These are phyloP conservation scores for Porogramme epimiltina DNA, from an alignment of 1,284 basidiomycete species.

Conservation along the genomic window DNA sequence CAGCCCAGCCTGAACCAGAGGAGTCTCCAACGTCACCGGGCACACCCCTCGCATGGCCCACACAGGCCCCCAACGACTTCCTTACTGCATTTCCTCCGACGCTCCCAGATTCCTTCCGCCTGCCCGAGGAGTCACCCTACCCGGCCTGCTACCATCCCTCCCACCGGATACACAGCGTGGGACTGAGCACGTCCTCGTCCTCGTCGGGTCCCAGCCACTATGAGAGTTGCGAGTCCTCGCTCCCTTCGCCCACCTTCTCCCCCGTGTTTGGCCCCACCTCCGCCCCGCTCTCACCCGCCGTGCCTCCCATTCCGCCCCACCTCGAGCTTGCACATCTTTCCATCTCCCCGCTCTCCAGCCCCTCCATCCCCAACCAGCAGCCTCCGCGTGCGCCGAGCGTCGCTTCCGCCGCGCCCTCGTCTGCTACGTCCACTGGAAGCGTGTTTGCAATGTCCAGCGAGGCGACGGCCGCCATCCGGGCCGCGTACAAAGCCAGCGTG, in stretches of 20 bases:
- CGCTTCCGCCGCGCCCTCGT: conserved; percentile 25
- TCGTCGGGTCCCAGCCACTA: conserved; percentile 28
- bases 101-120: conserved; percentile 43
- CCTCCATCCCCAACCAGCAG: neutral
- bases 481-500: conserved; percentile 55
- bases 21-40: conserved; percentile 4
- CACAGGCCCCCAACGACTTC: conserved; percentile 51
- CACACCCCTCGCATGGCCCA: conserved; percentile 28
- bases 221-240: conserved; percentile 31
- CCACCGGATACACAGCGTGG: conserved; percentile 12
- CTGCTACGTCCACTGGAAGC: neutral
- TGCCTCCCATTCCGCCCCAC: conserved; percentile 17
- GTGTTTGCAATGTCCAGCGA: conserved; percentile 27
- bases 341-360: neutral
- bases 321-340: conserved; percentile 28
- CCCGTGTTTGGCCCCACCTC: conserved; percentile 7
- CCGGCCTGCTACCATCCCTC: conserved; percentile 15
- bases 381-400: conserved; percentile 29
- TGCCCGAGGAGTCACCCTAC: conserved; percentile 19
- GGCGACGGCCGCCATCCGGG: conserved; percentile 52
- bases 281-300: conserved; percentile 7
- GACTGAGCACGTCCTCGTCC: conserved; percentile 17
- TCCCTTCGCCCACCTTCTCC: conserved; percentile 28
- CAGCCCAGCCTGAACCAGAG: conserved; percentile 14
- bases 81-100: conserved; percentile 64